Percentiles rank a stretch among this genome's conserved stretches.
phyloP scores from a whole-genome alignment of 2,329 filamentous ascomycete species.

The Cordyceps farinosa region DNA sequence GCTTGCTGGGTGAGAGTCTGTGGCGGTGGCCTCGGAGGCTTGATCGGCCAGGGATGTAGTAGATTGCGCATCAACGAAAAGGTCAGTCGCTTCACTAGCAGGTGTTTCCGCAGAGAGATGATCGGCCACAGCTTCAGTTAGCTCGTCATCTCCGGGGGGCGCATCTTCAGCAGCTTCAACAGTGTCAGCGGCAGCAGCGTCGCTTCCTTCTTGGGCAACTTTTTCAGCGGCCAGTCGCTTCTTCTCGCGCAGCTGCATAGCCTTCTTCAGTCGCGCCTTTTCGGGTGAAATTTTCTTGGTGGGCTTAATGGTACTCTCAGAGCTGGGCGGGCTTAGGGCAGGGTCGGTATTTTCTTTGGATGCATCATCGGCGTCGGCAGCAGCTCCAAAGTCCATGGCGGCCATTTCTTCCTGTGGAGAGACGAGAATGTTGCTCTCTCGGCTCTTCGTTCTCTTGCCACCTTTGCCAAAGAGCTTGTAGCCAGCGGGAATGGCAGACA shows the following conservation, averaged over 20 bases:
- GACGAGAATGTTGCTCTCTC: constrained; percentile 24
- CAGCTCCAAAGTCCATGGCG: constrained; percentile 35
- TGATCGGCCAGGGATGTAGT: constrained; percentile 43
- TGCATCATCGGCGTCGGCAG: constrained; percentile 19
- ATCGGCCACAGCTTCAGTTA: constrained; percentile 21
- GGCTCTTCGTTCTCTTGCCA: constrained; percentile 44
- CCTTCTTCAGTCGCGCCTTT: constrained; percentile 90
- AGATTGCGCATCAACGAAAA: constrained; percentile 42
- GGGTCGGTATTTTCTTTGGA: constrained; percentile 21
- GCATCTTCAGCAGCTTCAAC: constrained; percentile 20
- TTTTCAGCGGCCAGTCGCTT: constrained; percentile 44
- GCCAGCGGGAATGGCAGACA: constrained; percentile 77
- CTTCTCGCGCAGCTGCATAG: constrained; percentile 83
- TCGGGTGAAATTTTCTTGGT: constrained; percentile 71
- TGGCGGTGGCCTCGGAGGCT: constrained; percentile 44
- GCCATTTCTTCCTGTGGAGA: constrained; percentile 36
- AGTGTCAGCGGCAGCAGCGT: constrained; percentile 24
- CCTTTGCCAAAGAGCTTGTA: constrained; percentile 65
- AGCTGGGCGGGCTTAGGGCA: constrained; percentile 18
- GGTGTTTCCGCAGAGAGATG: constrained; percentile 45
- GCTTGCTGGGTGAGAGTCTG: constrained; percentile 57
- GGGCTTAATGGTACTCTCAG: constrained; percentile 40
- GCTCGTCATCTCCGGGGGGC: neutral
- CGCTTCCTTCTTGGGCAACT: constrained; percentile 24
- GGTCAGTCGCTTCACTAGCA: constrained; percentile 37